Evolutionary conservation across 2,329 filamentous ascomycete species (phyloP).

Genomic region (Malbranchea cinnamomea): DNA sequence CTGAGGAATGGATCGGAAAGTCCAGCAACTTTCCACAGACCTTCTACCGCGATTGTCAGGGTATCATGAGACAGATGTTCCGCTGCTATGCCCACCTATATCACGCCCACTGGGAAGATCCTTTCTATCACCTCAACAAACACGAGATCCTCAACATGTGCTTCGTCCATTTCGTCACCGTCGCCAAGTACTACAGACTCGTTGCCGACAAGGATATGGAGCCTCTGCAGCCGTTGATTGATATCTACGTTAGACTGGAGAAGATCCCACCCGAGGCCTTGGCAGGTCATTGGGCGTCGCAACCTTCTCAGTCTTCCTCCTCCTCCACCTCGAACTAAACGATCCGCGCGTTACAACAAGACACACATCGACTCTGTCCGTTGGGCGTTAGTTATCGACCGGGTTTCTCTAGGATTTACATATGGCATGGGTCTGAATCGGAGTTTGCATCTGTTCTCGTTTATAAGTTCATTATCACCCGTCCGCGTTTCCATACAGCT

Average conservation of each 20-base stretch:
- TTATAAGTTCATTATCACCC: too few species aligned
- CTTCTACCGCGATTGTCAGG: slow-evolving; percentile 80
- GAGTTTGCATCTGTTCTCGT: too few species aligned
- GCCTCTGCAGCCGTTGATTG: slow-evolving; percentile 88
- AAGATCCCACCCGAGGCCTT: slow-evolving; percentile 59
- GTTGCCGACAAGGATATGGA: slow-evolving; percentile 81
- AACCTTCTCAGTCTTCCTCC: slow-evolving; percentile 10
- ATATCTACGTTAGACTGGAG: slow-evolving; percentile 79
- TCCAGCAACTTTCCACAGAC: slow-evolving; percentile 81
- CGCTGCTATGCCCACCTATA: slow-evolving; percentile 96
- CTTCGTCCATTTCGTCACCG: slow-evolving; percentile 72
- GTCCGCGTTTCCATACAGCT: too few species aligned
- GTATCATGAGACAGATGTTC: slow-evolving; percentile 96
- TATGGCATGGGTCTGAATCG: neutral
- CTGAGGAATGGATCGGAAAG: slow-evolving; percentile 73
- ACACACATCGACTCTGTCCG: too few species aligned
- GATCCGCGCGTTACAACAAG: too few species aligned
- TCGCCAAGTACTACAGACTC: slow-evolving; percentile 67
- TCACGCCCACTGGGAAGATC: slow-evolving; percentile 82
- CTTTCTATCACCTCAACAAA: slow-evolving; percentile 65
- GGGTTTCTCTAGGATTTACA: neutral
- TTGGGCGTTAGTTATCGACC: too few species aligned
- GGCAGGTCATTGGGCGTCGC: slow-evolving; percentile 29
- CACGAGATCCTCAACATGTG: slow-evolving; percentile 66
- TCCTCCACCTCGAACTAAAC: too few species aligned